These are phyloP conservation scores for Gnetum montanum DNA, from an alignment of 75 land plant genomes.

Conservation along the genomic window DNA sequence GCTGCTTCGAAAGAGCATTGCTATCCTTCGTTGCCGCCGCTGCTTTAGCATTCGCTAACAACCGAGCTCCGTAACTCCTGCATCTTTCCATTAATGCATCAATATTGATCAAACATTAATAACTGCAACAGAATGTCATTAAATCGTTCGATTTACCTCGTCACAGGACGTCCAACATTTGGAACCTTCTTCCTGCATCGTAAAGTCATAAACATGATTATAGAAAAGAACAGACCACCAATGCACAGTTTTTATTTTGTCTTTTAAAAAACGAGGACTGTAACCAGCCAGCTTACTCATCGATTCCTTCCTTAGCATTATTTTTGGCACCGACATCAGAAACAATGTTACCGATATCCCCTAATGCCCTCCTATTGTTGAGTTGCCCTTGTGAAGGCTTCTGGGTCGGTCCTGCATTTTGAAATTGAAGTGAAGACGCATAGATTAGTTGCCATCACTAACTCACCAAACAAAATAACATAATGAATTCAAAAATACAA, in stretches of 20 bases:
- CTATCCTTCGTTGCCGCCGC: no score
- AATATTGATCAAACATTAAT: not conserved
- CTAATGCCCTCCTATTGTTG: slow-evolving; percentile 57
- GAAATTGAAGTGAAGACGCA: no score
- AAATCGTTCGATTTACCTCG: slow-evolving; percentile 37
- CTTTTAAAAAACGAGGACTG: no score
- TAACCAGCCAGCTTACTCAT: slow-evolving; percentile 4
- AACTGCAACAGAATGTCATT: not conserved
- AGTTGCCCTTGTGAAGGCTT: slow-evolving; percentile 19
- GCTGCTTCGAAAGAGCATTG: no score
- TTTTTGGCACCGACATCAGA: slow-evolving; percentile 17
- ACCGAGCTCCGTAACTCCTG: slow-evolving; percentile 57
- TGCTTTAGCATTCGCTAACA: slow-evolving; percentile 40
- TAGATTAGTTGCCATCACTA: no score
- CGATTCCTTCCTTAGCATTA: slow-evolving; percentile 20
- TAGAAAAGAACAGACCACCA: not conserved
- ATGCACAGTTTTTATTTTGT: no score
- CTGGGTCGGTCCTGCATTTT: slow-evolving; percentile 11
- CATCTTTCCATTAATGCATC: not conserved
- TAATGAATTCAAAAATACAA: no score
- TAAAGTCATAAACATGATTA: not conserved
- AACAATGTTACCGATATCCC: slow-evolving; percentile 72
- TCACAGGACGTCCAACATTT: slow-evolving; percentile 29
- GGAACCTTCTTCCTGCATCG: slow-evolving; percentile 13
- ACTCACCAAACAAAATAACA: no score